Evolutionary conservation across 148 eudicot species (phyloP), one percentile per base, ranked within the genome.

Genomic region (Spergularia bocconei): DNA sequence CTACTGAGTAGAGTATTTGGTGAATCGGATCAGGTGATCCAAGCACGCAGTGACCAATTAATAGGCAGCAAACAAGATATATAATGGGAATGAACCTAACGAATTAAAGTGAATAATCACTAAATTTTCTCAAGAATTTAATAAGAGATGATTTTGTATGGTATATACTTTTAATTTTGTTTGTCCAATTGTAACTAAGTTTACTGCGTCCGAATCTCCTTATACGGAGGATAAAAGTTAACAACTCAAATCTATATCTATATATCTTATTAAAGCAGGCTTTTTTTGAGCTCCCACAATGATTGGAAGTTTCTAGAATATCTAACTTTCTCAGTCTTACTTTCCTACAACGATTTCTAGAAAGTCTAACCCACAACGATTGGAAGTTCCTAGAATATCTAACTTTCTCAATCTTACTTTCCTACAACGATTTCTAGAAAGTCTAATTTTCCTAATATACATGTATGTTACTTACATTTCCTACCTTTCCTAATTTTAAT

Each of bases 21-120:
- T 12, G 39, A 63, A 63, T 41, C 11, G 23, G 69, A 65, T 39
- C 13, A 65, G 51, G 9, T 39, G 52, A 39, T 36, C 17, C 19
- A 41, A 63, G 69, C 36, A 29, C 36, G 69, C 36, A 29, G 3
- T 29, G 36, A 4, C 25, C 25, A 39, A 23, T 51, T 50, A 33
- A 65, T 65, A 6, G 9, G 69, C 15, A 13, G 47, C 67, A 63
- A 63, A 63, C 16, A 0, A n/a, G 41, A 36, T 39, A 65, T n/a
- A 17, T 19, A 13, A 68, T 68, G n/a, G 71, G 54, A 50, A 8
- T 20, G 9, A 68, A 68, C 71, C 71, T 20, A 68, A 68, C 55
- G 15, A 15, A 55, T 55, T 55, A 15, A 14, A 55, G 4, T 55
- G 15, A 55, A 5, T 14, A 16, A 6, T 55, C 0, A 68, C 21